Base-by-base conservation (phyloP, 768 basidiomycete species). In the Panaeolus papilionaceus region DNA sequence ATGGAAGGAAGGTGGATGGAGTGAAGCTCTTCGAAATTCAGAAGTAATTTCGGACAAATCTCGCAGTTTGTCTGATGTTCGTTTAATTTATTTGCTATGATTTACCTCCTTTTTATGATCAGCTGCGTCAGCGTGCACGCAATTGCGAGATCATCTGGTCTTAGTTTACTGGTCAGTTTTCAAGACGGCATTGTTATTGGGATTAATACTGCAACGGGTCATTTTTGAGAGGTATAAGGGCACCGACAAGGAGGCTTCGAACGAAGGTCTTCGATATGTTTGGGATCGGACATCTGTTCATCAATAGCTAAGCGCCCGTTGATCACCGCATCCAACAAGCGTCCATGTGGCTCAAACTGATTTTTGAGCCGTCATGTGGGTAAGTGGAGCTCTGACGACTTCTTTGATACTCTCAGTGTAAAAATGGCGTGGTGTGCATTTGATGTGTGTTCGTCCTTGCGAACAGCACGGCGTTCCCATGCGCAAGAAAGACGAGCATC, bases 21-120 rank as follows among this genome's bases (percentile, higher is more conserved):
- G 69, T 72, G 2, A 67, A 65, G 63, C 54, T 74, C 9, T 74
- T 74, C 47, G 68, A 44, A 61, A 16, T 62, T 18, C 47, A 51
- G 23, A 20, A 26, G 16, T 44, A 44, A 44, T 44, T 18, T 16
- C 2, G 16, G 42, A 44, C 18, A 14, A 16, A 18, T 6, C 14
- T 16, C 33, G 18, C 10, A 44, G 42, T 44, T 44, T 44, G 42
- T 44, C 14, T 44, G 11, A 11, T 6, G 14, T 44, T 44, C 16
- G 14, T 44, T 44, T 16, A 44, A 44, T 44, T 6, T 6, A 14
- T 18, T 16, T 18, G 11, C 18, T 18, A 44, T 6, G 42, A 9
- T 44, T 44, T 16, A 44, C 16, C 10, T 44, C 18, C 18, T 16
- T 44, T 44, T 44, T 18, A 5, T 33, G 33, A 33, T 33, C 5